Evolutionary conservation across 2,329 filamentous ascomycete genomes (phyloP), one percentile per base, ranked within the genome.

Genomic region (Helminthosporium solani): DNA sequence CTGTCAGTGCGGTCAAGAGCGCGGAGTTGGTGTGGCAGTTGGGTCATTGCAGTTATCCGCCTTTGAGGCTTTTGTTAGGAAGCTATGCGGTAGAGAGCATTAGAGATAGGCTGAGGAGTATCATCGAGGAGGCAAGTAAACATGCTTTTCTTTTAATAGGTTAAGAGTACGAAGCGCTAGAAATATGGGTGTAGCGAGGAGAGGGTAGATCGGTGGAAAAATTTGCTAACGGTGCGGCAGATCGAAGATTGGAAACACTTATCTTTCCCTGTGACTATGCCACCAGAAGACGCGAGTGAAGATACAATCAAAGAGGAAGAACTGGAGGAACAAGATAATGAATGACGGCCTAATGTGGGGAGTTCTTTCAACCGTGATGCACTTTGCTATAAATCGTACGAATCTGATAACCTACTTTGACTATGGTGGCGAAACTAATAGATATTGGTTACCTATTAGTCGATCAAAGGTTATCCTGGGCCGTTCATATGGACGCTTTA

Each of bases 1-100:
- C 92, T 3, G 94, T 90, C 11, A 95, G 89, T 68, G 90, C 90
- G 0, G 86, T 96, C 44, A 96, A 95, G 71, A 92, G 90, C 49
- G 90, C 90, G 2, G 90, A 97, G 74, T 74, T 97, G 46, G 86
- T 96, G 6, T 97, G 94, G 94, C 76, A 96, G 75, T 74, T 97
- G 34, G 94, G 86, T 0, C 94, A 97, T 75, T 97, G 92, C 73
- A 86, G 84, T n/a, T 96, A 90, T 66, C 94, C 94, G 40, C 94
- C 94, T 0, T 69, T 97, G 53, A 76, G 94, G 27, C 72, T 99
- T 47, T 75, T 96, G n/a, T 72, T 97, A 19, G 94, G 94, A 0
- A 95, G 85, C 54, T 97, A 95, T 73, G 92, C 94, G 1, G 92
- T 97, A 30, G 92, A 99, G 70, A 96, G 91, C 68, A 95, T 97